A percentile compares a stretch with the other conserved stretches of the same genome.
phyloP scores from a whole-genome alignment of 768 basidiomycete species.

The Leccinum subgranulosum region DNA sequence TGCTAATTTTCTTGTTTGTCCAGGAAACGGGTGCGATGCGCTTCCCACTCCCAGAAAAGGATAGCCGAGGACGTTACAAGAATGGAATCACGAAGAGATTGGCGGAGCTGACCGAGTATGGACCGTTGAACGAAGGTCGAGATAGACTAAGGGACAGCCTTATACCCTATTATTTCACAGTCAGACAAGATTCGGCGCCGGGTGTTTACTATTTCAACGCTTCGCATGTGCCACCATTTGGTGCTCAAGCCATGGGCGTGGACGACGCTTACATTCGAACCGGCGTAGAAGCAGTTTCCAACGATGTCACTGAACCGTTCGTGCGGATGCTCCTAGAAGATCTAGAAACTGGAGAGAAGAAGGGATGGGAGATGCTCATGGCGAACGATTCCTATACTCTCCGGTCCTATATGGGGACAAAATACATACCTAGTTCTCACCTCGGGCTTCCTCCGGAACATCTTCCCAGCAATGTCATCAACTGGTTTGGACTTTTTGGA shows the following conservation, averaged over 20 bases:
- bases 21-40: conserved; percentile 42
- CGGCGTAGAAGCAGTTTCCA: conserved; percentile 17
- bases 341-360: conserved; percentile 12
- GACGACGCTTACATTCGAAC: conserved; percentile 11
- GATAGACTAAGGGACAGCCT: conserved; percentile 19
- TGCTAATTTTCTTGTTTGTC: not conserved
- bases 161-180: conserved; percentile 18
- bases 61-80: conserved; percentile 12
- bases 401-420: conserved; percentile 16
- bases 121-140: conserved; percentile 19
- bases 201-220: conserved; percentile 8
- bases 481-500: conserved; percentile 17
- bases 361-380: conserved; percentile 29
- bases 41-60: conserved; percentile 25
- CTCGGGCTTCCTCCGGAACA: conserved; percentile 13
- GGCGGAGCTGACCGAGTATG: conserved; percentile 30
- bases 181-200: conserved; percentile 7
- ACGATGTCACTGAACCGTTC: conserved; percentile 18
- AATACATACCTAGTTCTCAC: conserved; percentile 19
- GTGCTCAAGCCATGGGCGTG: conserved; percentile 9
- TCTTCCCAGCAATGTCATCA: conserved; percentile 23
- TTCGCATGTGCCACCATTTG: not conserved
- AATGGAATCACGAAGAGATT: conserved; percentile 31
- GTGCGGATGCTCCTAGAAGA: conserved; percentile 15
- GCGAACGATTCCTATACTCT: conserved; percentile 26